Base-by-base conservation (phyloP, 257 asterid species). In the Scutellaria galericulata region DNA sequence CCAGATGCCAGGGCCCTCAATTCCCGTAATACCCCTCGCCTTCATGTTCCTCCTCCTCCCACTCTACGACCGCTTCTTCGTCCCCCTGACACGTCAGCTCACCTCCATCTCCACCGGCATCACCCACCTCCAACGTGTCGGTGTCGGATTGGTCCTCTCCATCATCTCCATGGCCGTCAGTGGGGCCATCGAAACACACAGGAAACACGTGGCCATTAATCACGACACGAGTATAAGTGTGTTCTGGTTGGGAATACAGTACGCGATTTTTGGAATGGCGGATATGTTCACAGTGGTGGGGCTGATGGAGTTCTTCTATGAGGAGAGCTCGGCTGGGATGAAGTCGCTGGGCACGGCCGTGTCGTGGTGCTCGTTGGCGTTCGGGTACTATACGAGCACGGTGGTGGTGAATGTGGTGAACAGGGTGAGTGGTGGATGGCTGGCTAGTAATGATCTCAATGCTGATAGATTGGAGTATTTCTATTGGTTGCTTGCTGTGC, bases 71-170 rank as follows among this genome's bases (percentile, higher is more conserved):
- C 78, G 71, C 1, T 5, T 85, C 2, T 91, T 89, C 54, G 59
- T 87, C 54, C 93, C 96, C 0, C 0, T 85, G 44, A 88, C 85
- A 39, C 74, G 87, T 2, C 86, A 77, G 63, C 54, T 86, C 75
- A 89, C 97, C 1, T 81, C 88, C 69, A 91, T 80, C 67, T 93
- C 91, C 4, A 84, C 95, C 0, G 97, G 97, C 4, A 91, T 91
- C 68, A 81, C 91, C 14, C 88, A 82, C 45, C 96, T 91, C 75
- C 95, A 87, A 42, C 76, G 95, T 7, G 78, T 91, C 3, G 97
- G 80, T 8, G 85, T 87, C 1, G 96, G 95, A 1, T 89, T 89
- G 2, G 82, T 87, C 2, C 91, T 89, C 15, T 81, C 95, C 7
- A 78, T 88, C 0, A 7, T 85, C 3, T 89, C 97, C 52, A 91